Percentiles rank a stretch among this genome's conserved stretches.
phyloP scores from a whole-genome alignment of 441 rosid species.

The Capsella rubella region DNA sequence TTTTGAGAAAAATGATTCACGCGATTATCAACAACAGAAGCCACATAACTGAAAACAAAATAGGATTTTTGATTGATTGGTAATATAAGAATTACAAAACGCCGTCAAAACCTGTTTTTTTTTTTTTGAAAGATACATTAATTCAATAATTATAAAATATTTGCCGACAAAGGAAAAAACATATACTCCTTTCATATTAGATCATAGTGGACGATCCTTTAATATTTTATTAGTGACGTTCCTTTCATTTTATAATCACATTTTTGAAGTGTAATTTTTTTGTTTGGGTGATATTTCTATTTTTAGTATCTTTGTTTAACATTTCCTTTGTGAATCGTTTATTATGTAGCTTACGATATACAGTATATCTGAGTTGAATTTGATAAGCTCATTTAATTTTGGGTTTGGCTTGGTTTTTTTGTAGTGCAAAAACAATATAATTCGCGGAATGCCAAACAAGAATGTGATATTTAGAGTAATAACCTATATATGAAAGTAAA shows the following conservation, averaged over 20 bases:
- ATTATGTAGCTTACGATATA: not conserved
- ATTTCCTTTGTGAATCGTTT: not conserved
- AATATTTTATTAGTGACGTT: not conserved
- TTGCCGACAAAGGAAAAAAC: not conserved
- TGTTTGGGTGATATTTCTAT: not conserved
- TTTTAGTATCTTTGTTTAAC: no score
- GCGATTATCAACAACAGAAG: not conserved
- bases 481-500: slow-evolving; percentile 9
- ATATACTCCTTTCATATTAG: not conserved
- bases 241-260: not conserved
- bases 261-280: not conserved
- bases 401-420: not conserved
- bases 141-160: not conserved
- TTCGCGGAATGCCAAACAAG: slow-evolving; percentile 16
- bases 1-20: slow-evolving; percentile 4
- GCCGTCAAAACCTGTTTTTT: not conserved
- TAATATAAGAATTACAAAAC: not conserved
- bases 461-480: slow-evolving; percentile 6
- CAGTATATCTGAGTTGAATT: not conserved
- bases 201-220: not conserved
- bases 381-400: not conserved
- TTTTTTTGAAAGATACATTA: not conserved
- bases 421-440: slow-evolving; percentile 1
- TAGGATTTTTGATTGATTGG: not conserved
- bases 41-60: not conserved